Percentiles rank a stretch among this genome's conserved stretches.
These are phyloP conservation scores for Diplotaxis tenuifolia DNA, from an alignment of 345 rosid genomes.

Conservation along the genomic window DNA sequence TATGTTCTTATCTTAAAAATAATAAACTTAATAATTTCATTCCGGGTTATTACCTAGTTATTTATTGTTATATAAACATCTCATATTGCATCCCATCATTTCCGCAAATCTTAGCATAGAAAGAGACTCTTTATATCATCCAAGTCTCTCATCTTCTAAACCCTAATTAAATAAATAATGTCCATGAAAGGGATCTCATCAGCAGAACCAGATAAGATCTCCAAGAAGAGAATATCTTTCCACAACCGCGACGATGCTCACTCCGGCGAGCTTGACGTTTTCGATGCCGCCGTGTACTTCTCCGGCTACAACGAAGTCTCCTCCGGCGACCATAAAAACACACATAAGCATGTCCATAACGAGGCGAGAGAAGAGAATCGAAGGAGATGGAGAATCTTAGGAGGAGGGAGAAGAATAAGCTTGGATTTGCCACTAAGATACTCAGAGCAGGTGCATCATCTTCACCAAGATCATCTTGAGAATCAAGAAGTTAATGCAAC, in stretches of 20 bases:
- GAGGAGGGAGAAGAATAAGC: conserved; percentile 57
- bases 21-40: no score
- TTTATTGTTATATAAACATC: conserved; percentile 29
- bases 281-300: conserved; percentile 85
- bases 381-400: conserved; percentile 43
- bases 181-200: conserved; percentile 55
- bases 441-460: conserved; percentile 41
- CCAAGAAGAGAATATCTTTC: conserved; percentile 47
- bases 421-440: conserved; percentile 55
- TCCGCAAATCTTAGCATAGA: conserved; percentile 30
- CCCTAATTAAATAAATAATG: conserved; percentile 41
- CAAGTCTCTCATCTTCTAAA: conserved; percentile 7
- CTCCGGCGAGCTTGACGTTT: conserved; percentile 84
- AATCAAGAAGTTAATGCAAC: conserved; percentile 36
- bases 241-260: conserved; percentile 45
- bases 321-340: conserved; percentile 27
- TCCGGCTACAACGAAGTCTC: conserved; percentile 44
- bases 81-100: conserved; percentile 44
- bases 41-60: no score
- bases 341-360: conserved; percentile 40
- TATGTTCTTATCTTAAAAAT: no score
- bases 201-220: conserved; percentile 40
- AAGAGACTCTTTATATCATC: conserved; percentile 23
- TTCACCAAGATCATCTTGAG: conserved; percentile 18
- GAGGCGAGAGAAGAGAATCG: conserved; percentile 45